A percentile compares a stretch with the other conserved stretches of the same genome.
Evolutionary conservation across 805 yeast genomes (phyloP).

Genomic region (Candida peoriensis): DNA sequence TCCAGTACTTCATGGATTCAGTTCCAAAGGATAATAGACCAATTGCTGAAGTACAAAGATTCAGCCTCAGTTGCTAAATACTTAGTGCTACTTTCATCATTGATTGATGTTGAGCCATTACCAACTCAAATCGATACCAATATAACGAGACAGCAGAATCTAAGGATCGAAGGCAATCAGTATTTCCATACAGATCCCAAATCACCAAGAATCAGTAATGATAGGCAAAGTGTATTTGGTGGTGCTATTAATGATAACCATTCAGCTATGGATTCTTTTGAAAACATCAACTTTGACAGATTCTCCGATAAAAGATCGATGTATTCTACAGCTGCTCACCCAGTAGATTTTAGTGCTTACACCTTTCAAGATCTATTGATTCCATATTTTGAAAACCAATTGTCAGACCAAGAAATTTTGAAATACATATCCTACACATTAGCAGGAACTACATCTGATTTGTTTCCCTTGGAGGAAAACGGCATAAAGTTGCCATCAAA

Average conservation of each 20-base stretch:
- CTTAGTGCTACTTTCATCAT: slow-evolving; percentile 14
- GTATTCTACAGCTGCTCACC: slow-evolving; percentile 21
- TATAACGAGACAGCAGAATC: too few species aligned
- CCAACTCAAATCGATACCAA: too few species aligned
- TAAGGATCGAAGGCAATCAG: too few species aligned
- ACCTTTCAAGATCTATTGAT: slow-evolving; percentile 26
- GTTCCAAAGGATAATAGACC: slow-evolving; percentile 29
- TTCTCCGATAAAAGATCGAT: slow-evolving; percentile 33
- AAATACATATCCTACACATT: slow-evolving; percentile 47
- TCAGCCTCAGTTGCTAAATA: slow-evolving; percentile 32
- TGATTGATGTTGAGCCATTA: background rate
- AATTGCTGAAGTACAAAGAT: slow-evolving; percentile 26
- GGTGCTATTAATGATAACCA: slow-evolving; percentile 10
- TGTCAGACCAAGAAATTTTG: slow-evolving; percentile 38
- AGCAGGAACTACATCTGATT: slow-evolving; percentile 56
- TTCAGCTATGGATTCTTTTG: slow-evolving; percentile 34
- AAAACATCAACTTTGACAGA: slow-evolving; percentile 29
- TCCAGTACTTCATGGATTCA: slow-evolving; percentile 24
- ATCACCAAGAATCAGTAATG: too few species aligned
- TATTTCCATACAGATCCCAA: too few species aligned
- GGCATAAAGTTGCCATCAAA: slow-evolving; percentile 41
- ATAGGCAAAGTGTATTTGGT: slow-evolving; percentile 1
- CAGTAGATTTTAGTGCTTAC: slow-evolving; percentile 8
- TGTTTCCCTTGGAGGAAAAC: slow-evolving; percentile 40
- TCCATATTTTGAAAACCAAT: slow-evolving; percentile 30